phyloP scores from a whole-genome alignment of 345 rosid genomes.

The Noccaea bulbosa region DNA sequence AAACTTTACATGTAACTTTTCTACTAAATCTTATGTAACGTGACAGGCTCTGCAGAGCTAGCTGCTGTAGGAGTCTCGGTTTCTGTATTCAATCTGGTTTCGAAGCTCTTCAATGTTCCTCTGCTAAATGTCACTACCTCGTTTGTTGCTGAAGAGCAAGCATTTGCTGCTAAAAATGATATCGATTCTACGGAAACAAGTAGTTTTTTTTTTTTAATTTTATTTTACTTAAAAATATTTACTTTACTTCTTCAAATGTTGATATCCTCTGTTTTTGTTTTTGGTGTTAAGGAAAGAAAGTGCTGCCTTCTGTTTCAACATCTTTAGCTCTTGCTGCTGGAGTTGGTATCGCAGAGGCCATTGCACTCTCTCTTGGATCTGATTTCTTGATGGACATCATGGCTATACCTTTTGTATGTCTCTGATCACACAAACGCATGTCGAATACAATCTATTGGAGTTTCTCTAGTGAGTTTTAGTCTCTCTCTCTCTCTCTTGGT shows the following conservation, averaged over 20 bases:
- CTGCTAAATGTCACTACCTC: slow-evolving; percentile 87
- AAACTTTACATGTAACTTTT: neutral
- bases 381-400: slow-evolving; percentile 80
- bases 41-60: slow-evolving; percentile 78
- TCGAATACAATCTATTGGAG: slow-evolving; percentile 6
- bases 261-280: neutral
- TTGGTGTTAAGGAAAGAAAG: slow-evolving; percentile 49
- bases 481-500: neutral
- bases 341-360: slow-evolving; percentile 80
- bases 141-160: slow-evolving; percentile 93
- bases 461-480: neutral
- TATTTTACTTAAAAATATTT: too few species aligned
- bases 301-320: slow-evolving; percentile 75
- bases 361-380: slow-evolving; percentile 75
- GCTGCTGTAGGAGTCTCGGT: slow-evolving; percentile 92
- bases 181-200: slow-evolving; percentile 22
- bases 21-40: neutral
- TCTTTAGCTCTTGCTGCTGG: slow-evolving; percentile 81
- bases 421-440: neutral
- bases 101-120: slow-evolving; percentile 86
- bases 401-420: slow-evolving; percentile 93
- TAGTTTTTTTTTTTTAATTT: slow-evolving; percentile 34
- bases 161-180: slow-evolving; percentile 43
- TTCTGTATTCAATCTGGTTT: slow-evolving; percentile 83
- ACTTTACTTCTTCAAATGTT: neutral